Percentiles rank a stretch among this genome's conserved stretches.
These are phyloP conservation scores for Alisma plantagoaquatica DNA, from an alignment of 106 monocot species.

Conservation along the genomic window DNA sequence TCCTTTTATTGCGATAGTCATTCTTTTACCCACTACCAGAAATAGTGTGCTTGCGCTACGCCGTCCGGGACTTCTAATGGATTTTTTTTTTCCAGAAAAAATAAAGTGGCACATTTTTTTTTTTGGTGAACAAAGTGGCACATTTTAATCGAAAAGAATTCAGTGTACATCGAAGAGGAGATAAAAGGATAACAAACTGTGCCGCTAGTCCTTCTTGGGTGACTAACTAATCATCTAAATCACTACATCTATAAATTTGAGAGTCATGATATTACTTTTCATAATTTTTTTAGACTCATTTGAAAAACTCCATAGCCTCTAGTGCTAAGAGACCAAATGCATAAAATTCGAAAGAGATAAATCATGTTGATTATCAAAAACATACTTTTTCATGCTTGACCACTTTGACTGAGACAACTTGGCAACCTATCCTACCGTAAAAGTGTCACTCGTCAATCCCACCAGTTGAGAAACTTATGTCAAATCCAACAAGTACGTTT, in stretches of 20 bases:
- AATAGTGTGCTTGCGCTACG: no score
- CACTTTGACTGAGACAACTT: neutral
- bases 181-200: neutral
- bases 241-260: no score
- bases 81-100: no score
- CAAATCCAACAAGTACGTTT: neutral
- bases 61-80: no score
- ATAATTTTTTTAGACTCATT: neutral
- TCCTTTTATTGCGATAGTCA: no score
- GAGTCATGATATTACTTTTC: no score
- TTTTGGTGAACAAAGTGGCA: no score
- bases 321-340: neutral
- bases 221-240: neutral
- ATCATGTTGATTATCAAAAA: neutral
- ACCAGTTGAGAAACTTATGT: neutral
- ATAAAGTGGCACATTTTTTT: no score
- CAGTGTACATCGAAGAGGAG: neutral
- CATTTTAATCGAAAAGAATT: no score
- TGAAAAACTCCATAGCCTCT: neutral
- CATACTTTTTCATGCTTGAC: neutral
- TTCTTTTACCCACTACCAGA: no score
- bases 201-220: neutral
- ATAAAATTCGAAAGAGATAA: neutral
- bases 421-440: neutral
- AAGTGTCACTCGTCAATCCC: neutral